Percentiles rank a stretch among this genome's conserved stretches.
These are phyloP conservation scores for Begonia peltatifolia DNA, from an alignment of 306 rosid genomes.

Conservation along the genomic window DNA sequence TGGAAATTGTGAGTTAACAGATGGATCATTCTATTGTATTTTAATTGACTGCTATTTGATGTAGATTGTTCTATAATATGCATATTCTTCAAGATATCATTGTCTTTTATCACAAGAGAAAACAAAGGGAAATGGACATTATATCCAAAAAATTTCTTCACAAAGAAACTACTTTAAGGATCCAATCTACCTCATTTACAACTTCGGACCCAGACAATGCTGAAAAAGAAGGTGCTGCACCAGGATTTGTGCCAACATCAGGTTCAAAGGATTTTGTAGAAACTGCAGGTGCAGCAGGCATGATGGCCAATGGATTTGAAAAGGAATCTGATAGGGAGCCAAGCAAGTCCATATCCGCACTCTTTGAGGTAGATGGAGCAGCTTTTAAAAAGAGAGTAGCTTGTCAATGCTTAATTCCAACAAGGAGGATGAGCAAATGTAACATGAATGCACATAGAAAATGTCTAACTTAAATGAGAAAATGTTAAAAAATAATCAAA, in stretches of 20 bases:
- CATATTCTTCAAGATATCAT: too few species aligned
- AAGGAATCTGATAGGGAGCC: constrained; percentile 65
- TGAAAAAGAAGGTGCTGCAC: constrained; percentile 23
- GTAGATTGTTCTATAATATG: too few species aligned
- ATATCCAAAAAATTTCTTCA: too few species aligned
- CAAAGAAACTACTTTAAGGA: too few species aligned
- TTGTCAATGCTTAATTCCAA: constrained; percentile 5
- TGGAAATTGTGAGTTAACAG: too few species aligned
- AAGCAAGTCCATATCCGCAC: constrained; percentile 75
- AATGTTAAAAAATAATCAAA: too few species aligned
- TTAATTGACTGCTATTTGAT: too few species aligned
- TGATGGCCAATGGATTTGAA: constrained; percentile 50
- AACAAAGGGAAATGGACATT: too few species aligned
- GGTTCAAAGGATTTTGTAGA: constrained; percentile 24
- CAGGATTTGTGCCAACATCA: constrained; percentile 21
- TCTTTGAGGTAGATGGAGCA: constrained; percentile 35
- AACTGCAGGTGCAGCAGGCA: constrained; percentile 34
- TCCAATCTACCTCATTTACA: constrained; percentile 41
- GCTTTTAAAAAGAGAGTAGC: constrained; percentile 29
- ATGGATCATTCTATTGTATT: too few species aligned
- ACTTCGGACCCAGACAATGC: constrained; percentile 30
- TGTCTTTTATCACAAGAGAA: too few species aligned
- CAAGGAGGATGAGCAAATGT: background rate
- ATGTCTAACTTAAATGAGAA: too few species aligned
- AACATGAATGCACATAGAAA: too few species aligned